phyloP scores from a whole-genome alignment of 352 stramenopile genomes.

The Detonula confervacea region DNA sequence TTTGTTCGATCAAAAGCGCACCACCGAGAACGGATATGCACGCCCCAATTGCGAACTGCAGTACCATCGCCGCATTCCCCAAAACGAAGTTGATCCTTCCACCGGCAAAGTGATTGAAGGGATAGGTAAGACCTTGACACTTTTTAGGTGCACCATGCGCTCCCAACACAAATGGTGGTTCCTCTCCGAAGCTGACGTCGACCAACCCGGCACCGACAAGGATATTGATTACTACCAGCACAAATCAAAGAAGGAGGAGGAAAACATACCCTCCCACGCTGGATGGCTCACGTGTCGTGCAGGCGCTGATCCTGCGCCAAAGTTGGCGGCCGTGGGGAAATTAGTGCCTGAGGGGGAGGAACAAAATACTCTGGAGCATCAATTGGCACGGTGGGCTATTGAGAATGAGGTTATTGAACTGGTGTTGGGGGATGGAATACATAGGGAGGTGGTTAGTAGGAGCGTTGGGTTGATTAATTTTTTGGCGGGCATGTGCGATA shows the following conservation, averaged over 20 bases:
- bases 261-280: slow-evolving; percentile 89
- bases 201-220: slow-evolving; percentile 96
- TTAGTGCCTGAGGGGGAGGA: slow-evolving; percentile 79
- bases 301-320: slow-evolving; percentile 77
- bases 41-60: slow-evolving; percentile 48
- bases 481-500: slow-evolving; percentile 78
- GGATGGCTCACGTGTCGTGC: slow-evolving; percentile 89
- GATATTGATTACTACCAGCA: slow-evolving; percentile 99
- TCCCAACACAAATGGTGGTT: slow-evolving; percentile 99
- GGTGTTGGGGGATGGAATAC: slow-evolving; percentile 76
- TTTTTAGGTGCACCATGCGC: slow-evolving; percentile 98
- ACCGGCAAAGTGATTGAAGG: too few species aligned
- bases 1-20: slow-evolving; percentile 74
- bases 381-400: slow-evolving; percentile 83
- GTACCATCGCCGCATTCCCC: slow-evolving; percentile 68
- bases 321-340: slow-evolving; percentile 55
- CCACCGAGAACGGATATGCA: slow-evolving; percentile 60
- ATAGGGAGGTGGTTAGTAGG: slow-evolving; percentile 80
- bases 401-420: slow-evolving; percentile 82
- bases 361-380: slow-evolving; percentile 78
- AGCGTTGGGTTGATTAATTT: slow-evolving; percentile 82
- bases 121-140: slow-evolving; percentile 91
- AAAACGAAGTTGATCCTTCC: too few species aligned
- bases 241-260: slow-evolving; percentile 91
- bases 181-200: slow-evolving; percentile 95